Percentiles rank a stretch among this genome's conserved stretches.
phyloP scores from a whole-genome alignment of 768 basidiomycete genomes.

The Lactarius indigo region DNA sequence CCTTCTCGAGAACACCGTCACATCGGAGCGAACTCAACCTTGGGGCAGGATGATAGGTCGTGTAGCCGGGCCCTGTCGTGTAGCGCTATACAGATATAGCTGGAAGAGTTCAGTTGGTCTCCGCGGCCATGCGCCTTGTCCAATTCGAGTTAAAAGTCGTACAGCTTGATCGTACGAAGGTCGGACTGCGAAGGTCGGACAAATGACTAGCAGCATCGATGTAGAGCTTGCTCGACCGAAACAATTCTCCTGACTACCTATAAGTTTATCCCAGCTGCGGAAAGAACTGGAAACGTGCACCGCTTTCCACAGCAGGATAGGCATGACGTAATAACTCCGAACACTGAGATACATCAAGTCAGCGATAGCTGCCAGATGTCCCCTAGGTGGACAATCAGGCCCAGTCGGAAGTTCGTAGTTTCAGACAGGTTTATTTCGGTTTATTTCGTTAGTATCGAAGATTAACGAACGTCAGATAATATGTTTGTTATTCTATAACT shows the following conservation, averaged over 20 bases:
- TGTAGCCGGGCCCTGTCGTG: background rate
- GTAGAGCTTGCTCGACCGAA: background rate
- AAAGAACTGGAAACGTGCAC: background rate
- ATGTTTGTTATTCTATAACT: too few species aligned
- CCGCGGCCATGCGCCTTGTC: background rate
- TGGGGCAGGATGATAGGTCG: constrained; percentile 5
- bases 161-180: background rate
- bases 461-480: too few species aligned
- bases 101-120: background rate
- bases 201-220: background rate
- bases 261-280: background rate
- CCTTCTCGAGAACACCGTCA: constrained; percentile 19
- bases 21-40: constrained; percentile 17
- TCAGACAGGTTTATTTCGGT: too few species aligned
- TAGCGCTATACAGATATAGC: background rate
- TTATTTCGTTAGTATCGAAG: too few species aligned
- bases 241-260: background rate
- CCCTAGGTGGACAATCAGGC: background rate
- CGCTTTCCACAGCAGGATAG: background rate
- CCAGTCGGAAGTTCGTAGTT: too few species aligned
- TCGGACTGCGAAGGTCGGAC: background rate
- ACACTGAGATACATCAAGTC: background rate
- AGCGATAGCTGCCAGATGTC: background rate
- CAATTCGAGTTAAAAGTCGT: background rate
- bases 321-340: background rate